Evolutionary conservation across 2,329 filamentous ascomycete genomes (phyloP).

Genomic region (Endocalyx cinctus): DNA sequence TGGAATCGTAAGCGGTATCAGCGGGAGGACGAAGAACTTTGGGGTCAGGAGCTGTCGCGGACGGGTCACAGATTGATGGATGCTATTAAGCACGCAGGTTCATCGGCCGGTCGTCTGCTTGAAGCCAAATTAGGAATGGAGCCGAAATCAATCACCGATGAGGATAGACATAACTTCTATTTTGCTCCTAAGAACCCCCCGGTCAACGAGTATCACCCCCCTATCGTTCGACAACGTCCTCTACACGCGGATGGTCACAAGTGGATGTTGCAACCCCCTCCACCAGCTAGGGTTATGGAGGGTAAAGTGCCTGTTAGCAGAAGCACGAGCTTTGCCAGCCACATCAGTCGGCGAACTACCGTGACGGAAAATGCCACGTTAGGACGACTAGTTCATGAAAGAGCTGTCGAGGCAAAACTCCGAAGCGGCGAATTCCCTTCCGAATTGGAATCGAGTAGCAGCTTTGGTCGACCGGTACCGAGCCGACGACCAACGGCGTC

Average conservation of each 20-base stretch:
- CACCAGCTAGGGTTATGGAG: slow-evolving; percentile 85
- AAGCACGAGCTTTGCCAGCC: slow-evolving; percentile 54
- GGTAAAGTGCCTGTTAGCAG: slow-evolving; percentile 70
- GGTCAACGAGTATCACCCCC: slow-evolving; percentile 81
- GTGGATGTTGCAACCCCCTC: slow-evolving; percentile 93
- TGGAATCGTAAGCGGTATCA: slow-evolving; percentile 81
- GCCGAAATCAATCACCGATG: slow-evolving; percentile 46
- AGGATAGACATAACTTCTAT: slow-evolving; percentile 56
- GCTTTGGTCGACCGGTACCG: slow-evolving; percentile 10
- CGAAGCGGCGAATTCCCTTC: slow-evolving; percentile 35
- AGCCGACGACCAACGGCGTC: slow-evolving; percentile 13
- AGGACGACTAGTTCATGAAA: slow-evolving; percentile 41
- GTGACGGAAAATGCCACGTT: slow-evolving; percentile 38
- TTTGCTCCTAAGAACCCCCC: slow-evolving; percentile 60
- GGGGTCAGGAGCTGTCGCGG: slow-evolving; percentile 59
- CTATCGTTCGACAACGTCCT: slow-evolving; percentile 73
- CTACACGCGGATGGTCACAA: slow-evolving; percentile 64
- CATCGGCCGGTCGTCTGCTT: slow-evolving; percentile 49
- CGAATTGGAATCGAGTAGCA: slow-evolving; percentile 18
- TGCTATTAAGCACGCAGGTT: slow-evolving; percentile 54
- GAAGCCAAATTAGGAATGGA: slow-evolving; percentile 48
- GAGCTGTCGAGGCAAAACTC: slow-evolving; percentile 42
- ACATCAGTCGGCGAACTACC: slow-evolving; percentile 41
- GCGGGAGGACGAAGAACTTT: slow-evolving; percentile 81
- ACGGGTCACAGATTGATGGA: slow-evolving; percentile 54